These are phyloP conservation scores for Aspergillus udagawae DNA, from an alignment of 2,329 filamentous ascomycete genomes.

Conservation along the genomic window DNA sequence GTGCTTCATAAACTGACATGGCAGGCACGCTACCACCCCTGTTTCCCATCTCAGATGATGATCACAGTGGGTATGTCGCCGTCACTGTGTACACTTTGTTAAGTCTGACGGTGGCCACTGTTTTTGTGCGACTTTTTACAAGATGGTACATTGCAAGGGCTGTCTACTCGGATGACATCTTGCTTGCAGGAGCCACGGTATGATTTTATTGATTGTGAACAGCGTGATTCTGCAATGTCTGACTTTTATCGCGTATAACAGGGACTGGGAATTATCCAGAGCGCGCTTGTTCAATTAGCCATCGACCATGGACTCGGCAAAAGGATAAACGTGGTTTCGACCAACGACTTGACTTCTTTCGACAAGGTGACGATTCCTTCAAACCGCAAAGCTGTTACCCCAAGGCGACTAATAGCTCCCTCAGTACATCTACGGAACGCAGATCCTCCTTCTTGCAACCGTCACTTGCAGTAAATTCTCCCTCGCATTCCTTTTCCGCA, in stretches of 20 bases:
- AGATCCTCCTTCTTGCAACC: not conserved
- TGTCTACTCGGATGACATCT: not conserved
- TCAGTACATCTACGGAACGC: not conserved
- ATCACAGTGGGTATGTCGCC: not conserved
- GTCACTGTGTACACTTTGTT: not conserved
- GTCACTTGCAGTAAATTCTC: not conserved
- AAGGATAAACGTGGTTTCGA: not conserved
- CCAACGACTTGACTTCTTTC: not conserved
- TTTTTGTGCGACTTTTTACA: not conserved
- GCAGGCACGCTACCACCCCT: not conserved
- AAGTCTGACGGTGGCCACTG: not conserved
- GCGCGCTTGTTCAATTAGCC: not conserved
- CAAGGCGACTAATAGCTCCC: not conserved
- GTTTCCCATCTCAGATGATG: not conserved
- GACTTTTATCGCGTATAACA: not conserved
- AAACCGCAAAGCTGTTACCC: too few relatives aligned
- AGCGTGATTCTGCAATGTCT: not conserved
- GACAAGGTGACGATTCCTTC: not conserved
- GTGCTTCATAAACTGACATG: not conserved
- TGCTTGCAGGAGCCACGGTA: not conserved
- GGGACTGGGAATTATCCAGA: not conserved
- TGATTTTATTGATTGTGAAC: not conserved
- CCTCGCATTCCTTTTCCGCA: not conserved
- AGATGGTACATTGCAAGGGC: not conserved
- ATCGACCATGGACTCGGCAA: not conserved